Evolutionary conservation across 202 grass and related monocot species (phyloP).

Genomic region (Elaeis oleifera): DNA sequence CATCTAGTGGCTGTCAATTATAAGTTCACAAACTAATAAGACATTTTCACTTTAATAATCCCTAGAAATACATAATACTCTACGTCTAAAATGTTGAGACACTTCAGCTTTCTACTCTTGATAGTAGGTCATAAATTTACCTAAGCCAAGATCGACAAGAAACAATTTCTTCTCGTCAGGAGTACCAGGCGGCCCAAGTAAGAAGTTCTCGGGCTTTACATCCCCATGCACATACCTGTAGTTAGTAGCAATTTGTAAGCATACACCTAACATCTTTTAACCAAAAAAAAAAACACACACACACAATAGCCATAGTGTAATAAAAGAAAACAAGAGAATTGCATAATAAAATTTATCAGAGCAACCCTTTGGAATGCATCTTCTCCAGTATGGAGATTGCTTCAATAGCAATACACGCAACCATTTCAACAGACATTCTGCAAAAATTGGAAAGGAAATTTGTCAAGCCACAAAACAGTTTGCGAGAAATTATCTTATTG

Average conservation of each 20-base stretch:
- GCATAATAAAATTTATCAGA: not conserved
- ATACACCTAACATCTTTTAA: not conserved
- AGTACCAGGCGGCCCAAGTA: slow-evolving; percentile 78
- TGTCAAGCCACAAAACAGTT: slow-evolving; percentile 16
- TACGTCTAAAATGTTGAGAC: too few relatives aligned
- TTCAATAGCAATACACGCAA: slow-evolving; percentile 97
- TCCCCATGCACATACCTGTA: slow-evolving; percentile 82
- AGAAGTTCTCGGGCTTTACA: slow-evolving; percentile 91
- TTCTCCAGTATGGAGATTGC: slow-evolving; percentile 91
- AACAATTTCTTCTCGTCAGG: slow-evolving; percentile 82
- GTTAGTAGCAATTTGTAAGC: slow-evolving; percentile 25
- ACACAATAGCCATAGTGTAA: too few relatives aligned
- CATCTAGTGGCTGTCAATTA: slow-evolving; percentile 57
- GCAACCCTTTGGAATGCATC: slow-evolving; percentile 92
- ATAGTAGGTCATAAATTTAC: slow-evolving; percentile 33
- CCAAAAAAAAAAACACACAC: too few relatives aligned
- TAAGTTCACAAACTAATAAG: not conserved
- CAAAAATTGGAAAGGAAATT: slow-evolving; percentile 15
- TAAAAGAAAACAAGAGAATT: not conserved
- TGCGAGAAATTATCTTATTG: slow-evolving; percentile 7
- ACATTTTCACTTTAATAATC: not conserved
- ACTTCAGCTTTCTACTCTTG: too few relatives aligned
- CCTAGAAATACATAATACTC: too few relatives aligned
- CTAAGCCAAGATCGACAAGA: slow-evolving; percentile 92
- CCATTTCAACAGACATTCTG: slow-evolving; percentile 98